Conservation (phyloP, 805 yeast genomes). For the Wickerhamomyces subpelliculosus region DNA sequence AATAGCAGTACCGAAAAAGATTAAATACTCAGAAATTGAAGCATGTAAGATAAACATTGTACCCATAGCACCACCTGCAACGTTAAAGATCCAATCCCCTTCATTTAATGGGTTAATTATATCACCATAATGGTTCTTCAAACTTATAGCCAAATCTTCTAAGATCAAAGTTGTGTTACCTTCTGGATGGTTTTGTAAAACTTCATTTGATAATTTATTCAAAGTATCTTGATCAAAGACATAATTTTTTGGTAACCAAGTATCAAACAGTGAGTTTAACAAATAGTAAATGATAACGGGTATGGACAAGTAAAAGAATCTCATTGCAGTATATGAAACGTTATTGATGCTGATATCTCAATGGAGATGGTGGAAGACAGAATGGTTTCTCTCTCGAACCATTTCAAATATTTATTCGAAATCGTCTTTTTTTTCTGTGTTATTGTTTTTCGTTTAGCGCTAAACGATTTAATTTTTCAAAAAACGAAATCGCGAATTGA, state of each 20-base stretch:
- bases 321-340: slow-evolving; percentile 7
- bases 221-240: slow-evolving; percentile 63
- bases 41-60: slow-evolving; percentile 94
- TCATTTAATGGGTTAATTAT: slow-evolving; percentile 62
- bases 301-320: slow-evolving; percentile 13
- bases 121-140: slow-evolving; percentile 65
- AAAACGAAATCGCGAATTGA: too few relatives aligned
- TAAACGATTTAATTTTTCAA: too few relatives aligned
- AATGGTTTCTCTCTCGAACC: too few relatives aligned
- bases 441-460: too few relatives aligned
- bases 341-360: not conserved
- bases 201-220: slow-evolving; percentile 50
- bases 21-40: slow-evolving; percentile 85
- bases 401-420: too few relatives aligned
- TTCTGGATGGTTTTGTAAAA: slow-evolving; percentile 45
- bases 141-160: slow-evolving; percentile 48
- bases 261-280: slow-evolving; percentile 36
- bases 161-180: slow-evolving; percentile 58
- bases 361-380: too few relatives aligned
- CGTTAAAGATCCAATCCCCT: slow-evolving; percentile 93
- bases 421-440: too few relatives aligned
- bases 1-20: slow-evolving; percentile 85
- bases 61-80: slow-evolving; percentile 99
- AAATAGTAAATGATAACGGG: slow-evolving; percentile 25
- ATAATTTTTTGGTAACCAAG: slow-evolving; percentile 67